Percentiles rank a stretch among this genome's conserved stretches.
These are phyloP conservation scores for Plasmodium yoelii DNA, from an alignment of 169 alveolate genomes.

Conservation along the genomic window DNA sequence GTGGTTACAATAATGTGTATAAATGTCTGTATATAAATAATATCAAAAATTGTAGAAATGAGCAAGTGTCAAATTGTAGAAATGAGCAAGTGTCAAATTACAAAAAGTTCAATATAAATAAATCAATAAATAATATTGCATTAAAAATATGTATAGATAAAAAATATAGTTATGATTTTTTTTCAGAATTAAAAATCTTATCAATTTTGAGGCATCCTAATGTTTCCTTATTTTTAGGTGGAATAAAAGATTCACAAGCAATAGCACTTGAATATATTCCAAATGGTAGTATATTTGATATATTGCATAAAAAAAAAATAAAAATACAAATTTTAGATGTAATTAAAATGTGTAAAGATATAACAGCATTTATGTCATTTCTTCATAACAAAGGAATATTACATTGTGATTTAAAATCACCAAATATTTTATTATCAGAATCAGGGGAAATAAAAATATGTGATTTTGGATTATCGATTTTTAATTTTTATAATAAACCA, in stretches of 20 bases:
- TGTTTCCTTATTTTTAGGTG: constrained; percentile 87
- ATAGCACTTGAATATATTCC: constrained; percentile 86
- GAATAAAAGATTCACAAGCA: constrained; percentile 77
- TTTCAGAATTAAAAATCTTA: constrained; percentile 84
- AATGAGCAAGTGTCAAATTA: background rate
- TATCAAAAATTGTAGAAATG: background rate
- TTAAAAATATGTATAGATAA: constrained; percentile 52
- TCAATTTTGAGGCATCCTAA: constrained; percentile 88
- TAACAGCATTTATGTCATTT: constrained; percentile 85
- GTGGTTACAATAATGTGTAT: constrained; percentile 91
- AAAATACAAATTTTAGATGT: constrained; percentile 78
- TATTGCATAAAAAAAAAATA: constrained; percentile 79
- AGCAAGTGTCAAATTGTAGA: too few relatives aligned
- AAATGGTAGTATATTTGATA: constrained; percentile 82
- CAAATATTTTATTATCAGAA: constrained; percentile 87
- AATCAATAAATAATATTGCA: constrained; percentile 46
- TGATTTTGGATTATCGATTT: constrained; percentile 90
- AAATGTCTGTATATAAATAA: constrained; percentile 74
- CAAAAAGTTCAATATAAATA: constrained; percentile 11
- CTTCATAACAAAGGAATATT: constrained; percentile 88
- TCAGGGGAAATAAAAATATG: constrained; percentile 90
- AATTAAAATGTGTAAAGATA: constrained; percentile 85
- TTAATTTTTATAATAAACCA: constrained; percentile 75
- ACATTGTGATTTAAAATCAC: constrained; percentile 89
- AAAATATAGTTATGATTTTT: constrained; percentile 79